These are phyloP conservation scores for Cytospora piceae DNA, from an alignment of 2,329 filamentous ascomycete genomes.

Conservation along the genomic window DNA sequence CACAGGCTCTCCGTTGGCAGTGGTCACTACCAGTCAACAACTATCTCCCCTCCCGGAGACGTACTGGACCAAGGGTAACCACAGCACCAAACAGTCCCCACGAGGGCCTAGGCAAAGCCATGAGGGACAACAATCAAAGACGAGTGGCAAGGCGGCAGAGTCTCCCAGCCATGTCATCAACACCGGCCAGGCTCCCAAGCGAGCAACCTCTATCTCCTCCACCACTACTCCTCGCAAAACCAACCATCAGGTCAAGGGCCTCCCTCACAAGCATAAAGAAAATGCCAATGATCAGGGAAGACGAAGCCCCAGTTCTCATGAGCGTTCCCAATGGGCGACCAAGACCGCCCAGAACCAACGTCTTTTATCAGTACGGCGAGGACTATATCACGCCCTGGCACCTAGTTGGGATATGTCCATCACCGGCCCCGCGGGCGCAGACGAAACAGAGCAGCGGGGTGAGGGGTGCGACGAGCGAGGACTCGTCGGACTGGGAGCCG, in stretches of 20 bases:
- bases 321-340: constrained; percentile 7
- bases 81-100: not conserved
- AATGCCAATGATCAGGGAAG: constrained; percentile 27
- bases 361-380: constrained; percentile 29
- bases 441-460: constrained; percentile 11
- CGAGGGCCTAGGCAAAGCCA: not conserved
- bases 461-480: constrained; percentile 10
- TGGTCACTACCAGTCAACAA: not conserved
- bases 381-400: constrained; percentile 29
- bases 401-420: constrained; percentile 8
- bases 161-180: not conserved
- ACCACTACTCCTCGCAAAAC: not conserved
- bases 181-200: constrained; percentile 18
- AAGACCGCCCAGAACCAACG: constrained; percentile 4
- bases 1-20: not conserved
- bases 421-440: constrained; percentile 6
- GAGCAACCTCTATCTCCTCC: constrained; percentile 4
- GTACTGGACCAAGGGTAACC: not conserved
- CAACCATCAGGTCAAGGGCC: constrained; percentile 1
- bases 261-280: constrained; percentile 16
- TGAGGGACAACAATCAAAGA: not conserved
- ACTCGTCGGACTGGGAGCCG: constrained; percentile 13
- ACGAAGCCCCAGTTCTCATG: constrained; percentile 20
- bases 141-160: constrained; percentile 12
- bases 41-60: not conserved